These are phyloP conservation scores for Podila horticola DNA, from an alignment of 192 early-diverging fungal species.

Conservation along the genomic window DNA sequence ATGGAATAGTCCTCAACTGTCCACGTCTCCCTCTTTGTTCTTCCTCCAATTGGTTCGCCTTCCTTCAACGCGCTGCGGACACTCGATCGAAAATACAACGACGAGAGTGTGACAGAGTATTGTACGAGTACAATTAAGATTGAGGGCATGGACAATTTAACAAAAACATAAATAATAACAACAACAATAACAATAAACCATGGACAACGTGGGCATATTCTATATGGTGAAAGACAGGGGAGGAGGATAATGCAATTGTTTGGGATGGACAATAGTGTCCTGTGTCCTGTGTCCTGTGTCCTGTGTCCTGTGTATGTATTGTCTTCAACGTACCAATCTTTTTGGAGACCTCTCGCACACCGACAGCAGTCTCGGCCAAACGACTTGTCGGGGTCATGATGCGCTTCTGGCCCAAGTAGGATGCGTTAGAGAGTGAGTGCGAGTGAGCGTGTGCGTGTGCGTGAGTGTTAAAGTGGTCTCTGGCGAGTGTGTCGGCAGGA, in stretches of 20 bases:
- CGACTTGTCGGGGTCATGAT: constrained; percentile 50
- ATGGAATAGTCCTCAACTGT: too few species aligned
- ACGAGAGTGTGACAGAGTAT: too few species aligned
- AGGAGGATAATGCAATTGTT: background rate
- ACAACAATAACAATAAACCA: background rate
- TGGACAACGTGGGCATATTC: background rate
- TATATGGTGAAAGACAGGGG: background rate
- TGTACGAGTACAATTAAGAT: background rate
- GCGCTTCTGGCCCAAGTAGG: constrained; percentile 24
- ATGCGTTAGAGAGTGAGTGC: background rate
- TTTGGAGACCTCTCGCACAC: constrained; percentile 76
- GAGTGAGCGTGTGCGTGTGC: background rate
- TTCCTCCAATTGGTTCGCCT: too few species aligned
- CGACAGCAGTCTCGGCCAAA: constrained; percentile 73
- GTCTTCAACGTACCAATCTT: constrained; percentile 65
- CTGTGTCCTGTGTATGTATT: too few species aligned
- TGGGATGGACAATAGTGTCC: background rate
- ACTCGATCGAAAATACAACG: too few species aligned
- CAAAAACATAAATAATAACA: background rate
- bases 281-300: background rate
- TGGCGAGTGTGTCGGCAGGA: constrained; percentile 39
- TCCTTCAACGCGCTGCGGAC: too few species aligned
- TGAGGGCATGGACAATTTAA: background rate
- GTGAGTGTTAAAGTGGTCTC: too few species aligned
- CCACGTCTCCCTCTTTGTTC: too few species aligned